phyloP scores from a whole-genome alignment of 2,329 filamentous ascomycete genomes.

The Triangularia verruculosa region DNA sequence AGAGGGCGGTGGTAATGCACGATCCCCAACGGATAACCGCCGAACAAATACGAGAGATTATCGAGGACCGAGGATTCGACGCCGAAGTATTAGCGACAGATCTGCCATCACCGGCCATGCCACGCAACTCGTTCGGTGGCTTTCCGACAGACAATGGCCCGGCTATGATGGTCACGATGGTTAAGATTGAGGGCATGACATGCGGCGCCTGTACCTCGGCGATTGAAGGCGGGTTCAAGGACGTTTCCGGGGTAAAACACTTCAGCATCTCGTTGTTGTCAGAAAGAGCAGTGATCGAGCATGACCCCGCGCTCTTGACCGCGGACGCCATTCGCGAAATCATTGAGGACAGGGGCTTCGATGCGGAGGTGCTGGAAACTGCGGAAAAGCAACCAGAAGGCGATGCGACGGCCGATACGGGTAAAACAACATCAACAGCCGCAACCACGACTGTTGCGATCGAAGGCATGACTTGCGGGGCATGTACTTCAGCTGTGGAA shows the following conservation, averaged over 20 bases:
- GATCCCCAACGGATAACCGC: conserved; percentile 71
- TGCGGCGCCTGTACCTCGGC: conserved; percentile 87
- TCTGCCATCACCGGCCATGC: conserved; percentile 54
- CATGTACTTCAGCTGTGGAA: conserved; percentile 90
- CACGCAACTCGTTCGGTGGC: conserved; percentile 32
- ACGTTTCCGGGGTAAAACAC: conserved; percentile 67
- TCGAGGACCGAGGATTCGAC: conserved; percentile 90
- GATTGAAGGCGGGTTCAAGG: conserved; percentile 75
- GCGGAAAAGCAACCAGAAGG: conserved; percentile 44
- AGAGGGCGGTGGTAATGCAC: conserved; percentile 91
- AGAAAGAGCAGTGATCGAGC: conserved; percentile 80
- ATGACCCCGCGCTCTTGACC: conserved; percentile 60
- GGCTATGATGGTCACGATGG: conserved; percentile 62
- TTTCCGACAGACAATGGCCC: conserved; percentile 40
- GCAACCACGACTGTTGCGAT: conserved; percentile 82
- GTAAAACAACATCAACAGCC: conserved; percentile 40
- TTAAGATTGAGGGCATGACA: conserved; percentile 84
- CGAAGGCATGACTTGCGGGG: conserved; percentile 96
- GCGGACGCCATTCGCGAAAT: conserved; percentile 54
- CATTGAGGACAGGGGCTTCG: conserved; percentile 74
- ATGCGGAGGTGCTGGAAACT: conserved; percentile 73
- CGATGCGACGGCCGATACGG: conserved; percentile 30
- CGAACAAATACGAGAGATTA: conserved; percentile 75
- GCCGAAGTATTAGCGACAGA: conserved; percentile 84
- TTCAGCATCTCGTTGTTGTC: conserved; percentile 83